Percentiles rank a stretch among this genome's conserved stretches.
Evolutionary conservation across 2,329 filamentous ascomycete species (phyloP).

Genomic region (Hymenoscyphus repandus): DNA sequence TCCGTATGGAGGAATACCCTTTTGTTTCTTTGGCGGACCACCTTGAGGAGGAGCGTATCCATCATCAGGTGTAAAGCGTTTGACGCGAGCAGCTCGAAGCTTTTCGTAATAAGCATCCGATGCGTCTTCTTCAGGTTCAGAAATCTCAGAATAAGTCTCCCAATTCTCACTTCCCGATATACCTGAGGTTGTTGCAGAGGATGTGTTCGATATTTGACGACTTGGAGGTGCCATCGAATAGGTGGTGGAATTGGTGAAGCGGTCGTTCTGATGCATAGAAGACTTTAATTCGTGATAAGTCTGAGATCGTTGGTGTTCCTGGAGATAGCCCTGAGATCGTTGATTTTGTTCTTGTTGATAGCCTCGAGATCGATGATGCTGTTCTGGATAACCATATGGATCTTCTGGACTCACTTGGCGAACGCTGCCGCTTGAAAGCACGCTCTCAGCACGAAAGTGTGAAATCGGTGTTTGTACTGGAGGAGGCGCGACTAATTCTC

Average conservation of each 20-base stretch:
- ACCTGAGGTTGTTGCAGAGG: conserved; percentile 51
- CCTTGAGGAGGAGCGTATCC: conserved; percentile 28
- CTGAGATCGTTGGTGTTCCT: background rate
- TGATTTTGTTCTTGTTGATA: background rate
- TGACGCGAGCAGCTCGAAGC: conserved; percentile 62
- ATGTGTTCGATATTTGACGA: conserved; percentile 70
- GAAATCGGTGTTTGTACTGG: conserved; percentile 47
- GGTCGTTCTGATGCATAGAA: conserved; percentile 38
- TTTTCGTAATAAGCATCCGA: conserved; percentile 87
- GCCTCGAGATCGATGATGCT: conserved; percentile 4
- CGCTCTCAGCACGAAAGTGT: conserved; percentile 37
- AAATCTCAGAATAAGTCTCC: conserved; percentile 90
- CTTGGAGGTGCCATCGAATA: conserved; percentile 31
- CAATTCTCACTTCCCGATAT: conserved; percentile 90
- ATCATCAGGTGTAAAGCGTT: conserved; percentile 52
- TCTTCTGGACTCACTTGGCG: conserved; percentile 70
- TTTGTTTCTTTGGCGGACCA: conserved; percentile 47
- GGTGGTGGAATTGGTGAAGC: conserved; percentile 24
- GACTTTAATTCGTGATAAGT: conserved; percentile 38
- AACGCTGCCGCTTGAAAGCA: conserved; percentile 49
- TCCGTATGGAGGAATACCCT: conserved; percentile 46
- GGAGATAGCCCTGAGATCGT: background rate
- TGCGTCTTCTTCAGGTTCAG: conserved; percentile 68
- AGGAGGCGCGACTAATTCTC: conserved; percentile 62
- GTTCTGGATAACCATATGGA: conserved; percentile 52